Evolutionary conservation across 768 basidiomycete genomes (phyloP), one percentile per base, ranked within the genome.

Genomic region (Crassisporium funariophilum): DNA sequence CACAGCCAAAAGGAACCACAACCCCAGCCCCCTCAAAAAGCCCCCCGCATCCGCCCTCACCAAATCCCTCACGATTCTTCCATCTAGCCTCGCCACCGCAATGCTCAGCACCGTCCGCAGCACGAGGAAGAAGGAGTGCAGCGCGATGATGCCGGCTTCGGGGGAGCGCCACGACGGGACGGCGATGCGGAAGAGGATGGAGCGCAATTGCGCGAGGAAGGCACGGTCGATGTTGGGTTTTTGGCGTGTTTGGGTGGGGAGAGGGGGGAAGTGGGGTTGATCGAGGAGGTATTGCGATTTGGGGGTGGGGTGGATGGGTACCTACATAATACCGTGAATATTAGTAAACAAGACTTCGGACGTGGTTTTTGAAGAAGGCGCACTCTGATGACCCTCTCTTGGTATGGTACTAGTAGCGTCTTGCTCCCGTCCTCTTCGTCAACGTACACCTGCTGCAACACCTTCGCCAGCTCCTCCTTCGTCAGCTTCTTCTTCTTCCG

Each of bases 1-100:
- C 19, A 98, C 76, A 2, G 94, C 92, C 8, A 98, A 75, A 8
- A 83, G 71, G 60, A 95, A 97, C 95, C 95, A 98, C 44, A 91
- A 72, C 0, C 73, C 86, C 1, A 98, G 68, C 1, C 94, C 95
- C 43, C 72, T 78, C 13, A 91, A 54, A 62, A 98, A 98, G 0
- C 91, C 93, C 41, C 76, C 76, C 0, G 83, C 88, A 59, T 98
- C 83, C 0, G 92, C 94, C 36, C 83, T 89, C 34, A 92, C 94
- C 49, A 98, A 69, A 65, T 94, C 88, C 41, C 90, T 70, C 3
- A 95, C 95, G 54, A 98, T 88, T 43, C 83, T 71, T 10, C 95
- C 95, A 59, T 98, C 95, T 2, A 98, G 72, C 40, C 81, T 76
- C 2, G 95, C 95, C 0, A 95, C 95, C 5, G 81, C 80, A 4